phyloP scores from a whole-genome alignment of 2,329 filamentous ascomycete genomes.

The Microdochium nivale region DNA sequence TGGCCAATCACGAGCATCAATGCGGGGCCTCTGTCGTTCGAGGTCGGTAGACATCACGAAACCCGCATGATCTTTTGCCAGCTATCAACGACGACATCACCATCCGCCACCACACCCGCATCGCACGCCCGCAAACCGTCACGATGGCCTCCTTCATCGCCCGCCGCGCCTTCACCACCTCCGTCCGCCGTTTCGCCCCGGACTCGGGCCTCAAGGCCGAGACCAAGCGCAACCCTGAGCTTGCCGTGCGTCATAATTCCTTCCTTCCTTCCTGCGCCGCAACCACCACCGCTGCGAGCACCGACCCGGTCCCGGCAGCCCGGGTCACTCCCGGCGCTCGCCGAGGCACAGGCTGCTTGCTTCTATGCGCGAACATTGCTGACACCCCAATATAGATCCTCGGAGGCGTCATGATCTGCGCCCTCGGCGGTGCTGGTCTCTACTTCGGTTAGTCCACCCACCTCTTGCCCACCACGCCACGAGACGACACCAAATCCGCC shows the following conservation, averaged over 20 bases:
- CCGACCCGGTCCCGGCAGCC: too few species aligned
- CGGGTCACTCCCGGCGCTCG: neutral
- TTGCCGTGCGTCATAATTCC: constrained; percentile 30
- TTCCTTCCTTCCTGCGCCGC: neutral
- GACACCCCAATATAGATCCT: constrained; percentile 57
- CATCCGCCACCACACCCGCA: neutral
- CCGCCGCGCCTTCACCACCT: constrained; percentile 45
- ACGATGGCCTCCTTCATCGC: constrained; percentile 49
- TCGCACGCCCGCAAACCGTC: constrained; percentile 9
- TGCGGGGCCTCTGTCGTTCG: neutral
- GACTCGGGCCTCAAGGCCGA: constrained; percentile 44
- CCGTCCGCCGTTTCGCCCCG: constrained; percentile 38
- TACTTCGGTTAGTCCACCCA: constrained; percentile 59
- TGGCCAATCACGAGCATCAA: too few species aligned
- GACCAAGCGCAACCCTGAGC: constrained; percentile 45
- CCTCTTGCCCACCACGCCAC: neutral
- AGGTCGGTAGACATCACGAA: neutral
- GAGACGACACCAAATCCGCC: neutral
- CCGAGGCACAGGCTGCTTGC: neutral
- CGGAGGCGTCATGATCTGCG: constrained; percentile 80
- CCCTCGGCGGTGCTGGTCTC: constrained; percentile 82
- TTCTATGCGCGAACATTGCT: constrained; percentile 5
- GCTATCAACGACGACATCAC: neutral
- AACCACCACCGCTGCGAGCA: neutral
- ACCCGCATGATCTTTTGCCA: neutral